Evolutionary conservation across 2,329 filamentous ascomycete genomes (phyloP).

Genomic region (Cordyceps pruinosa): DNA sequence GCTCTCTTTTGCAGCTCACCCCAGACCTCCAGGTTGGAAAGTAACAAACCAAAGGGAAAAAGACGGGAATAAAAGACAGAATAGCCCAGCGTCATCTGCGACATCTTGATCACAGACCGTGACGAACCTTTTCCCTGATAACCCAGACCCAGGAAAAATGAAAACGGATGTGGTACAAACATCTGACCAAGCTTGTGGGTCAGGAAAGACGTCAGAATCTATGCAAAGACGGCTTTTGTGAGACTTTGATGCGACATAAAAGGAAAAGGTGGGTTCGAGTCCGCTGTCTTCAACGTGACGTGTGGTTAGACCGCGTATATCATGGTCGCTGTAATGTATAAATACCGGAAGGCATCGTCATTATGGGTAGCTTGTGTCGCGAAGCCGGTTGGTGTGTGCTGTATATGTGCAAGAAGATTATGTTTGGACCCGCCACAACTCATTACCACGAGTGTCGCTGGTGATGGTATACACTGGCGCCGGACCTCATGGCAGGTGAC

Average conservation of each 20-base stretch:
- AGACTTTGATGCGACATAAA: conserved; percentile 2
- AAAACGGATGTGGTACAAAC: conserved; percentile 3
- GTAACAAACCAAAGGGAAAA: background rate
- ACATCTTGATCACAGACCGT: background rate
- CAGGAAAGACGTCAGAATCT: conserved; percentile 26
- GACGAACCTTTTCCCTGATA: background rate
- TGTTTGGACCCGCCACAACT: conserved; percentile 14
- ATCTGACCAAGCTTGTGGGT: conserved; percentile 13
- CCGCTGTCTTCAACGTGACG: conserved; percentile 10
- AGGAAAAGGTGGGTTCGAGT: conserved; percentile 3
- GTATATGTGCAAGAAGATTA: conserved; percentile 14
- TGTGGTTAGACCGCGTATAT: background rate
- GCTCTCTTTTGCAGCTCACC: conserved; percentile 2
- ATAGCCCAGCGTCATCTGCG: background rate
- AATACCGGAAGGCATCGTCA: background rate
- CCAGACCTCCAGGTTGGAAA: background rate
- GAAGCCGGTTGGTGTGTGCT: background rate
- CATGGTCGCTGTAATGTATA: conserved; percentile 10
- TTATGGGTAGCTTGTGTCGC: background rate
- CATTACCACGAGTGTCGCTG: conserved; percentile 8
- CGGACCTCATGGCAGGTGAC: conserved; percentile 25
- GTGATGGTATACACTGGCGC: conserved; percentile 3
- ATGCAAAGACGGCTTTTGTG: conserved; percentile 22
- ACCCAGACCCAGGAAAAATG: conserved; percentile 1
- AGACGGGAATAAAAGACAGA: background rate